Evolutionary conservation across 2,329 filamentous ascomycete genomes (phyloP), one percentile per base, ranked within the genome.

Genomic region (Pseudogymnoascus pannorum): DNA sequence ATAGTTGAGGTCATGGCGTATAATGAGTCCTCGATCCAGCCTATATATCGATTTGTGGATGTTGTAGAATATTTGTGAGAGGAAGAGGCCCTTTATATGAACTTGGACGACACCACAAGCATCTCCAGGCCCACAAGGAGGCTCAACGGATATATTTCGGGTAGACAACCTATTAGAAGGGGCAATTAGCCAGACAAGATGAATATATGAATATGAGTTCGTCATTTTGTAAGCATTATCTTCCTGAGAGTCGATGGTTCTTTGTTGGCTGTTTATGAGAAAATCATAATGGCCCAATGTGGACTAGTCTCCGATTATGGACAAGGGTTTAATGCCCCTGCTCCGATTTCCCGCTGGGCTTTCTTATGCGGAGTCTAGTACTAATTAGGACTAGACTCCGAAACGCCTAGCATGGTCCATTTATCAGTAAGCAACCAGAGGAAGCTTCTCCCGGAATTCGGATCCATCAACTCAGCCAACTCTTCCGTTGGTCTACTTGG

Each of bases 301-400:
- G 65, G 62, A 64, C 63, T 67, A 67, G 63, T 64, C 63, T 66
- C 65, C 65, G 61, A 61, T 59, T 38, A 16, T 57, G 58, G 61
- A 48, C 57, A 40, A 58, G 62, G 62, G 59, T 60, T 22, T 3
- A 18, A 14, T 2, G n/a, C 36, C 33, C 58, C 61, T 60, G 33
- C 44, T 40, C 35, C 20, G 16, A 35, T 54, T 54, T 54, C 18
- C 24, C 48, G 24, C 31, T 51, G 5, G 1, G 22, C n/a, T 22
- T 2, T 5, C 5, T 3, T 12, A 59, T 58, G 33, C 38, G 61
- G 61, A 61, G 61, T 54, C 48, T 54, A 54, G 48, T 54, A 16
- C 42, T 33, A 48, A 58, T 58, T 48, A 57, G 44, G 58, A 44
- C 44, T 65, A 65, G 64, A 63, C 63, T 65, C 64, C 63, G 64